A percentile compares a stretch with the other conserved stretches of the same genome.
Evolutionary conservation across 345 rosid species (phyloP).

Genomic region (Atalantia buxifolia): DNA sequence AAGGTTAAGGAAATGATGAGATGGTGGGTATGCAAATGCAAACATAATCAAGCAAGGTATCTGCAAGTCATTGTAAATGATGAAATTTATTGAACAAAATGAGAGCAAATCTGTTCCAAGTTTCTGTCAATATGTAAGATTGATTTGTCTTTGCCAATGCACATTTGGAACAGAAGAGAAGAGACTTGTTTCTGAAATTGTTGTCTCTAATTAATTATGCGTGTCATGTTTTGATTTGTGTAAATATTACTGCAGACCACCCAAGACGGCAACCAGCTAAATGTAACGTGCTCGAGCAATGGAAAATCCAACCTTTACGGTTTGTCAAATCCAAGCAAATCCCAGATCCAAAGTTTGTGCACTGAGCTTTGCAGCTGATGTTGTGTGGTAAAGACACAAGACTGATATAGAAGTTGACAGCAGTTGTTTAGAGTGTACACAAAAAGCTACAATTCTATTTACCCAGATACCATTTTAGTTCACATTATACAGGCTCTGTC

Average conservation of each 20-base stretch:
- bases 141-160: neutral
- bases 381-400: conserved; percentile 12
- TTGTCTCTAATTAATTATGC: neutral
- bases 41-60: neutral
- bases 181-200: neutral
- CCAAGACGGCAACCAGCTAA: conserved; percentile 61
- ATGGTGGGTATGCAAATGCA: neutral
- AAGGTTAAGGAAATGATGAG: neutral
- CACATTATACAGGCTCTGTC: too few species aligned
- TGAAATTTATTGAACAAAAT: neutral
- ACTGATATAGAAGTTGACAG: neutral
- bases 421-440: neutral
- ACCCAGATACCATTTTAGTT: too few species aligned
- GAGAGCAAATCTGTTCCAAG: neutral
- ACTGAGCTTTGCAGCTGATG: conserved; percentile 61
- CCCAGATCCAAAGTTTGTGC: conserved; percentile 58
- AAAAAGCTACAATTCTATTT: too few species aligned
- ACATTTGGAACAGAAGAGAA: neutral
- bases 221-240: neutral
- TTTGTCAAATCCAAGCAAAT: conserved; percentile 33
- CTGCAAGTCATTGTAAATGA: neutral
- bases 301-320: conserved; percentile 49
- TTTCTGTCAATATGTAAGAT: neutral
- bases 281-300: conserved; percentile 64
- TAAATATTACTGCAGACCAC: conserved; percentile 43